Evolutionary conservation across 306 rosid species (phyloP), one percentile per base, ranked within the genome.

Genomic region (Quercus cerris): DNA sequence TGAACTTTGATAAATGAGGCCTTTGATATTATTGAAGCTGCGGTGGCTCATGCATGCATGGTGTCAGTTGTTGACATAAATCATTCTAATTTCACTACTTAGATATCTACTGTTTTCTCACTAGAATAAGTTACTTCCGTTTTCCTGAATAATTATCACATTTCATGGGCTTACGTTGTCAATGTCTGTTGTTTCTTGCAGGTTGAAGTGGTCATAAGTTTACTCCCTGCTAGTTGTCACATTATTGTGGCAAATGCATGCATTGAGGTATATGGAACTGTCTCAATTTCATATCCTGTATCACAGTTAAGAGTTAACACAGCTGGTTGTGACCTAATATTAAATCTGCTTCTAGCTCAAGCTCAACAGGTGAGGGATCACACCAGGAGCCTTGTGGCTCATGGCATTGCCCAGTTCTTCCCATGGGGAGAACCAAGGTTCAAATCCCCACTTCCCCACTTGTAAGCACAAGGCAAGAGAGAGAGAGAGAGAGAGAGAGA

Each of bases 171-270:
- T 59, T 68, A 46, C 33, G 28, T 75, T 78, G 30, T 69, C 27
- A 27, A 20, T 20, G 19, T 4, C 11, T 73, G 44, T 17, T 80
- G 19, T 70, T 74, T 76, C 49, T 27, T 82, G 84, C 94, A 95
- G 99, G 98, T 92, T 87, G 93, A 90, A 14, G 90, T 93, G 81
- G 97, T 95, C 71, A 84, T 95, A 81, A 95, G 99, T 86, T 80
- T 95, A 81, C 87, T 95, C 69, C 98, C 98, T 3, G 55, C 97
- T 18, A 85, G 90, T 87, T 95, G 90, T 85, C 99, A 95, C 83
- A 46, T 83, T 70, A 72, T 77, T n/a, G 90, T 91, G 66, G 99
- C 97, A 77, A 90, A 91, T 78, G 94, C 93, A 77, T 95, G 99
- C 86, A 85, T 93, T 25, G 89, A 95, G 99, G 99, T 95, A 83